Evolutionary conservation across 768 basidiomycete species (phyloP), one percentile per base, ranked within the genome.

Genomic region (Lyophyllum shimeji): DNA sequence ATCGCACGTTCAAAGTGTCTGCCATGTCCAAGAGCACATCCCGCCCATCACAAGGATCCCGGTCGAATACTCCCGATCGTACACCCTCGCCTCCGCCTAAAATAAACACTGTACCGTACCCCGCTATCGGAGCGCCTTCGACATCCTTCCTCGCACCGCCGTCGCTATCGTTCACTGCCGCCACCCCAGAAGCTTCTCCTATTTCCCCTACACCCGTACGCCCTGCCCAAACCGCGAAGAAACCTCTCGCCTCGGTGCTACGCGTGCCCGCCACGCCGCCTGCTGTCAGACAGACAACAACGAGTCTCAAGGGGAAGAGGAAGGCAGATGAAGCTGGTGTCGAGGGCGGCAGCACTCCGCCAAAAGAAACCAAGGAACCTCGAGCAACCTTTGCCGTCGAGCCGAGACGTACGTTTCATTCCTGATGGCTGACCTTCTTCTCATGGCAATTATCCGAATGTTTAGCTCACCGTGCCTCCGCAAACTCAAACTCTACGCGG

Each of bases 271-370:
- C 55, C 27, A 65, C 66, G n/a, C 67, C 74, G 20, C 64, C 71
- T 49, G 65, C 72, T 3, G 69, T 72, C 55, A 72, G 74, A 55
- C 70, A 73, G 20, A 58, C 70, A 37, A 70, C 74, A 37, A 70
- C 74, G 8, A 69, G 61, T 48, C 66, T 51, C 40, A 82, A 76
- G 61, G 85, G 85, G 7, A 90, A 90, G 68, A 76, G 89, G 57
- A 90, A 90, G 65, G 87, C 86, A 6, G 86, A 87, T 43, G 88
- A 89, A 60, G 74, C 74, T 42, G 75, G 67, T 12, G 74, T 83
- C n/a, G 86, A 85, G 57, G 72, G 79, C 15, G 74, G 73, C 39
- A 69, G 67, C 37, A 87, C 88, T 2, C 86, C 87, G 31, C 85
- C 87, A 7, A 86, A 87, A 63, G 81, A 77, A 54, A 74, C 75